Evolutionary conservation across 1,284 basidiomycete genomes (phyloP).

Genomic region (Ganoderma lingzhi): DNA sequence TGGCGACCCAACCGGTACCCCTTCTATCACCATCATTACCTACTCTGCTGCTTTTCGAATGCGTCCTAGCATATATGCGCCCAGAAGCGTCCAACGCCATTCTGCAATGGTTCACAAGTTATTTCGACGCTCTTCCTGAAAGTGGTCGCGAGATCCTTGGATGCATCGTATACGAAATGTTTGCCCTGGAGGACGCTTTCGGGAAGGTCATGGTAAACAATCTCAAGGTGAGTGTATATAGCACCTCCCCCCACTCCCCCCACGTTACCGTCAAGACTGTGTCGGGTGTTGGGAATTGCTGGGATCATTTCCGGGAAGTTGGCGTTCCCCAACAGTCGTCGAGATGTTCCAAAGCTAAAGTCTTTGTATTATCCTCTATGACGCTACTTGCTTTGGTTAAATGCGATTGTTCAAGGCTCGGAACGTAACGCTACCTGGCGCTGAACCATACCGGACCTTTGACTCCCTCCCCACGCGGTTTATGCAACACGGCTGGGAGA

Average conservation of each 20-base stretch:
- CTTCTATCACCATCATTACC: slow-evolving; percentile 74
- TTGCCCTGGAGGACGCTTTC: slow-evolving; percentile 84
- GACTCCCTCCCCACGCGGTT: slow-evolving; percentile 73
- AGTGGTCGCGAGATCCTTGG: slow-evolving; percentile 49
- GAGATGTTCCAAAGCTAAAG: background rate
- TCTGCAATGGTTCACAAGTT: slow-evolving; percentile 79
- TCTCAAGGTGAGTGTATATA: slow-evolving; percentile 62
- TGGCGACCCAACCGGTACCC: slow-evolving; percentile 38
- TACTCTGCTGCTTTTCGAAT: slow-evolving; percentile 90
- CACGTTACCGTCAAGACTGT: no score
- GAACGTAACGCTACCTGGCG: slow-evolving; percentile 79
- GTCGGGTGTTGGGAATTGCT: no score
- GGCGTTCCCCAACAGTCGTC: no score
- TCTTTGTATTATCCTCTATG: background rate
- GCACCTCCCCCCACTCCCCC: no score
- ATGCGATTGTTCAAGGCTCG: slow-evolving; percentile 61
- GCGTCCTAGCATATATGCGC: slow-evolving; percentile 90
- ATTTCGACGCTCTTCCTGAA: slow-evolving; percentile 47
- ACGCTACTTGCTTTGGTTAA: background rate
- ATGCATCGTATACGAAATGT: slow-evolving; percentile 90
- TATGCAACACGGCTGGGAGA: slow-evolving; percentile 59
- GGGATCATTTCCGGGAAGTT: no score
- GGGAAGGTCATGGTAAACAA: slow-evolving; percentile 90
- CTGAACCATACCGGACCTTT: slow-evolving; percentile 64
- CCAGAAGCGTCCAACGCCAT: slow-evolving; percentile 65